A percentile compares a stretch with the other conserved stretches of the same genome.
phyloP scores from a whole-genome alignment of 306 rosid species.

The Cucumis cinereus region DNA sequence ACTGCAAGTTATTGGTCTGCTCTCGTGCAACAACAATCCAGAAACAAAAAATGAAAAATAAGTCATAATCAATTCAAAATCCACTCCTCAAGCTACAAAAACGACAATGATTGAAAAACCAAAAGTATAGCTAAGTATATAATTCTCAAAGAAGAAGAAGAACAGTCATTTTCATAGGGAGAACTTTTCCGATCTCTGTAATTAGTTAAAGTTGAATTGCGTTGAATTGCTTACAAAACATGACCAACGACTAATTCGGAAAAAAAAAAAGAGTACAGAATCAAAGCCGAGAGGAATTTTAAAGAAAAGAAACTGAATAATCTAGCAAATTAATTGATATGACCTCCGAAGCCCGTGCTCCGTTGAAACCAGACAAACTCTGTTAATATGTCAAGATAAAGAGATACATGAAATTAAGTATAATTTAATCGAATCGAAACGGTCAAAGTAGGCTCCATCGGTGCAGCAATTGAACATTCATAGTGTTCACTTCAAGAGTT shows the following conservation, averaged over 20 bases:
- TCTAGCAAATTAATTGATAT: neutral
- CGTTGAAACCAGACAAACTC: neutral
- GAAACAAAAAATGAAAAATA: neutral
- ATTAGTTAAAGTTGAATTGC: neutral
- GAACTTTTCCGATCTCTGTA: neutral
- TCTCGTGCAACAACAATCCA: constrained; percentile 9
- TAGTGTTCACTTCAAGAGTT: neutral
- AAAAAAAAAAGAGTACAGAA: neutral
- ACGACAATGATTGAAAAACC: neutral
- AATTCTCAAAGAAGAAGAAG: neutral
- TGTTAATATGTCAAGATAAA: neutral
- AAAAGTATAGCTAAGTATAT: neutral
- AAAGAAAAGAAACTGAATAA: neutral
- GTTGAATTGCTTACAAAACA: neutral
- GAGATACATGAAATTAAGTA: neutral
- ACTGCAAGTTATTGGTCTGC: constrained; percentile 92
- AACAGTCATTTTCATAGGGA: neutral
- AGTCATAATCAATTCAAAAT: constrained; percentile 9
- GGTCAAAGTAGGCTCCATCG: neutral
- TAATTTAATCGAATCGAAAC: neutral
- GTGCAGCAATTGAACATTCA: neutral
- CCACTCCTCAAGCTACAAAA: neutral
- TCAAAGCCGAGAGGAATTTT: neutral
- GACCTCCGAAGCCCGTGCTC: neutral
- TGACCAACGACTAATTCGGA: neutral